Evolutionary conservation across 73 alveolate species (phyloP).

Genomic region (Paramecium sonneborni): DNA sequence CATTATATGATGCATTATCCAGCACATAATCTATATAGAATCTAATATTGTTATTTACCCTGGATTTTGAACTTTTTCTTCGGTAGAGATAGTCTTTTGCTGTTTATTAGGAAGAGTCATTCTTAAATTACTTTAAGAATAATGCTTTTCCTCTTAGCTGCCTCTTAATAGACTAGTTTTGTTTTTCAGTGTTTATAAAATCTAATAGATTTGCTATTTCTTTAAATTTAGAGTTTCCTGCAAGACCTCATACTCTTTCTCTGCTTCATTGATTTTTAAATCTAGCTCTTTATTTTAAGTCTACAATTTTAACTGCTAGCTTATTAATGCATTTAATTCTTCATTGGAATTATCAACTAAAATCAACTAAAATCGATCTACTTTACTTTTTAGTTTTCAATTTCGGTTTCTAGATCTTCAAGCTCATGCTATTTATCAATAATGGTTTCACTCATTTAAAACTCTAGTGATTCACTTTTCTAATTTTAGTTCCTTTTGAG

Average conservation of each 20-base stretch:
- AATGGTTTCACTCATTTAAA: not conserved
- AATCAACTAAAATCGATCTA: not conserved
- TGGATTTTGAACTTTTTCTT: not conserved
- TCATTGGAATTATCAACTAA: not conserved
- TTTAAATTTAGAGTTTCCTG: not conserved
- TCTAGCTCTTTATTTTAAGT: not conserved
- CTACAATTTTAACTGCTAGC: not conserved
- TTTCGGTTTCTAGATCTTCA: not conserved
- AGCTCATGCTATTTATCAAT: not conserved
- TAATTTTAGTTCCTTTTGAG: not conserved
- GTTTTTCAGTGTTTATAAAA: not conserved
- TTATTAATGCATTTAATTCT: not conserved
- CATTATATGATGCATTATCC: not conserved
- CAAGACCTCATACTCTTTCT: not conserved
- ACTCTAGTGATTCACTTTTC: slow-evolving; percentile 1
- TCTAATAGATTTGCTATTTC: not conserved
- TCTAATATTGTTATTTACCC: not conserved
- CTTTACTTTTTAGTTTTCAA: not conserved
- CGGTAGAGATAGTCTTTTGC: not conserved
- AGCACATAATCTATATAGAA: slow-evolving; percentile 8
- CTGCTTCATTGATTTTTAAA: not conserved
- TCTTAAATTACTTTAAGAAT: slow-evolving; percentile 22
- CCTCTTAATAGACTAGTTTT: not conserved
- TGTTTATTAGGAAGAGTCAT: not conserved
- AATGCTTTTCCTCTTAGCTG: not conserved